Evolutionary conservation across 1,284 basidiomycete genomes (phyloP).

Genomic region (Trametes pubescens): DNA sequence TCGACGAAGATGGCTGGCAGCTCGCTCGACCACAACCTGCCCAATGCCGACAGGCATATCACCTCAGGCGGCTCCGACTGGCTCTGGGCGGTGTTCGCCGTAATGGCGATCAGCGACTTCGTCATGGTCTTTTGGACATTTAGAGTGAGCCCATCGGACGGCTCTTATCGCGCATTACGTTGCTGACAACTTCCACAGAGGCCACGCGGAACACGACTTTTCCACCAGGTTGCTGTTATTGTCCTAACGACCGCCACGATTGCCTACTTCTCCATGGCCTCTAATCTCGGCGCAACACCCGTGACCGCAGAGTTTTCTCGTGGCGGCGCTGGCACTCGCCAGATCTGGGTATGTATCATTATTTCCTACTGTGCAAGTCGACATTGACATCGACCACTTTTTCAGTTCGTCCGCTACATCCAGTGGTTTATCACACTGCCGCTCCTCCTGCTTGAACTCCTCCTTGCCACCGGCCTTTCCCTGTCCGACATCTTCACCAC

Average conservation of each 20-base stretch:
- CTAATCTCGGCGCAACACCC: conserved; percentile 61
- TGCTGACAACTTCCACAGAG: conserved; percentile 35
- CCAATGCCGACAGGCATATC: conserved; percentile 50
- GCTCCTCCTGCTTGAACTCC: conserved; percentile 55
- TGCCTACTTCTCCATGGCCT: conserved; percentile 65
- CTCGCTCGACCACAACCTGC: conserved; percentile 47
- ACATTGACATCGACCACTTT: background rate
- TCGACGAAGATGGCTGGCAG: conserved; percentile 29
- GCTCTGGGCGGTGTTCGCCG: conserved; percentile 63
- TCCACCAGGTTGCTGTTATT: conserved; percentile 58
- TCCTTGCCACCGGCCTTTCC: conserved; percentile 61
- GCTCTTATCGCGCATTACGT: no score
- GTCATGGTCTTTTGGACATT: conserved; percentile 50
- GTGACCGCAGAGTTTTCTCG: conserved; percentile 54
- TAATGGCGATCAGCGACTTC: conserved; percentile 53
- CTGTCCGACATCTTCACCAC: conserved; percentile 61
- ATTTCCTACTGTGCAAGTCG: background rate
- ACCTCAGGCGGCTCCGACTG: conserved; percentile 55
- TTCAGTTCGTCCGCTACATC: conserved; percentile 60
- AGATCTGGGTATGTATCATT: conserved; percentile 57
- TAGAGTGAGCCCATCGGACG: conserved; percentile 35
- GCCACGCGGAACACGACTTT: conserved; percentile 51
- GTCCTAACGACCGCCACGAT: conserved; percentile 55
- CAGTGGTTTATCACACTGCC: conserved; percentile 69
- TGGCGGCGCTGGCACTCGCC: conserved; percentile 47